phyloP scores from a whole-genome alignment of 345 rosid species.

The Dimocarpus longan region DNA sequence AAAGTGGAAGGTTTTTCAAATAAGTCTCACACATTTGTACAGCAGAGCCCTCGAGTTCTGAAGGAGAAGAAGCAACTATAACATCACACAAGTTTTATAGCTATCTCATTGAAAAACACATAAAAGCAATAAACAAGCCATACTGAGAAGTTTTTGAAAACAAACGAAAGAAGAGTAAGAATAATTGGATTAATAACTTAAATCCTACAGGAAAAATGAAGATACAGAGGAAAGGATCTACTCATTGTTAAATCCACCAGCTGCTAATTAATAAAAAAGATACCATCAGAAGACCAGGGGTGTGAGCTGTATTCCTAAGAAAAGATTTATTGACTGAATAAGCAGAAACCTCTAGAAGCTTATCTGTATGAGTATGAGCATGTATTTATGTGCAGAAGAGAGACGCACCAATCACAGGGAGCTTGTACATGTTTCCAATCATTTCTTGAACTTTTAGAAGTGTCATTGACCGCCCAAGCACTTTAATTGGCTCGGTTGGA shows the following conservation, averaged over 20 bases:
- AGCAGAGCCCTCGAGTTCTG: conserved; percentile 68
- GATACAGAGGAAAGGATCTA: background rate
- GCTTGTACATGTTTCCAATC: conserved; percentile 52
- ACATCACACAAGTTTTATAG: conserved; percentile 17
- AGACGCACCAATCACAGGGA: conserved; percentile 61
- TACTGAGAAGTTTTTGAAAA: background rate
- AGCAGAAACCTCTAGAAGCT: conserved; percentile 7
- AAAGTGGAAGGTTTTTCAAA: conserved; percentile 73
- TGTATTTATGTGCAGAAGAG: conserved; percentile 15
- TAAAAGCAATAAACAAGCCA: conserved; percentile 1
- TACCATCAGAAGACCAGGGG: background rate
- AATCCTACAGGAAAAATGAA: background rate
- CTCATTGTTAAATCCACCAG: background rate
- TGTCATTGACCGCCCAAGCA: conserved; percentile 74
- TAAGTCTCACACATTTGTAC: conserved; percentile 69
- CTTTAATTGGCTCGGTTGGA: conserved; percentile 52
- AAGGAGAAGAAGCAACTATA: conserved; percentile 25
- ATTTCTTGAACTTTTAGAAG: conserved; percentile 68
- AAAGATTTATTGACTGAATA: background rate
- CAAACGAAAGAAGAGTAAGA: background rate
- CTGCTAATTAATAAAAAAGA: background rate
- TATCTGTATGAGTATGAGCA: background rate
- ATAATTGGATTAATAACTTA: background rate
- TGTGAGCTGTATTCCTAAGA: background rate
- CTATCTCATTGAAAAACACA: conserved; percentile 9